Percentiles rank a stretch among this genome's conserved stretches.
Evolutionary conservation across 1,139 yeast species (phyloP).

Genomic region (Candida glucosophila): DNA sequence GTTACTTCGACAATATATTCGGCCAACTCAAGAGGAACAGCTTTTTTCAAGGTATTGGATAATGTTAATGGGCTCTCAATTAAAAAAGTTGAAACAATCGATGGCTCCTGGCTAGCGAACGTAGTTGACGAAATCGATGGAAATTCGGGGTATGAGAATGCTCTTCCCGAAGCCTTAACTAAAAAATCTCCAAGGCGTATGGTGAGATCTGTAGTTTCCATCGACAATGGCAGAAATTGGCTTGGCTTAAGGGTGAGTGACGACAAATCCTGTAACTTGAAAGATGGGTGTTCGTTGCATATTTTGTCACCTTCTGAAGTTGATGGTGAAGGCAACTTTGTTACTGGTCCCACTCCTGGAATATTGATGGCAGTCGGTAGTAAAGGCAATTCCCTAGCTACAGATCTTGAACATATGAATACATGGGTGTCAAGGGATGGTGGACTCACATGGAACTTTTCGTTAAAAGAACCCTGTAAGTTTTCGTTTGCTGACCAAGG

Average conservation of each 20-base stretch:
- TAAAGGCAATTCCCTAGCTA: slow-evolving; percentile 33
- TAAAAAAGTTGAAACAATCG: slow-evolving; percentile 50
- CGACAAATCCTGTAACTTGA: slow-evolving; percentile 38
- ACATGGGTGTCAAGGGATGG: slow-evolving; percentile 73
- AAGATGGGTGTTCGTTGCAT: slow-evolving; percentile 49
- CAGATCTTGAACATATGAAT: slow-evolving; percentile 24
- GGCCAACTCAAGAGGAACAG: slow-evolving; percentile 58
- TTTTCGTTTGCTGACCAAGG: slow-evolving; percentile 78
- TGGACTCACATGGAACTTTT: slow-evolving; percentile 61
- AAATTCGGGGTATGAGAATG: slow-evolving; percentile 6
- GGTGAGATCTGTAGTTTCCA: slow-evolving; percentile 31
- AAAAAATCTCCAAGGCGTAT: slow-evolving; percentile 12
- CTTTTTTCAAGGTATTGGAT: slow-evolving; percentile 39
- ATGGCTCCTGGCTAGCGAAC: slow-evolving; percentile 65
- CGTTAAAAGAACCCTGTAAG: slow-evolving; percentile 45
- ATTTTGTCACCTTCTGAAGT: slow-evolving; percentile 41
- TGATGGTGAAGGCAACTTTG: slow-evolving; percentile 47
- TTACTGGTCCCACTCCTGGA: slow-evolving; percentile 69
- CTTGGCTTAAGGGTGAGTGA: slow-evolving; percentile 33
- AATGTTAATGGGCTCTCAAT: slow-evolving; percentile 36
- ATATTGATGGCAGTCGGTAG: slow-evolving; percentile 55
- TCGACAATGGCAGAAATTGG: slow-evolving; percentile 67
- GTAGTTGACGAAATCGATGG: slow-evolving; percentile 31
- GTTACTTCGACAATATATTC: slow-evolving; percentile 37
- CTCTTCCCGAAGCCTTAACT: slow-evolving; percentile 33